Evolutionary conservation across 345 rosid species (phyloP), one percentile per base, ranked within the genome.

Genomic region (Sonneratia alba): DNA sequence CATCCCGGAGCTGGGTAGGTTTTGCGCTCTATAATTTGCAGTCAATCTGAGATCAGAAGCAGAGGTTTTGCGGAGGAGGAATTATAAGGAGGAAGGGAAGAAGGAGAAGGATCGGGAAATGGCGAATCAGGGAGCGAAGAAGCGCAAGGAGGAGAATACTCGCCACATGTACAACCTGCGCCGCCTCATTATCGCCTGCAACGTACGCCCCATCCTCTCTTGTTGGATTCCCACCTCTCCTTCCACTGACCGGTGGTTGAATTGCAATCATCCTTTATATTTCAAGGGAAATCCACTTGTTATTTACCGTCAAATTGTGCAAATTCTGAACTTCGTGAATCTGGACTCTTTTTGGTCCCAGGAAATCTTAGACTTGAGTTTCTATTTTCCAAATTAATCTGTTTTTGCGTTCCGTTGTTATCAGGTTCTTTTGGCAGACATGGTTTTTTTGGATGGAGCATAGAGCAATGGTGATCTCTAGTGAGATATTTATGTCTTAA

Each of bases 51-150:
- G 66, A 32, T 34, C 8, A 62, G 66, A 57, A n/a, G 63, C 27
- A 22, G 13, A 57, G 22, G 24, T 27, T 8, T 56, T 56, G 62
- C 45, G 45, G n/a, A 3, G 34, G 63, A 57, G 32, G 63, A 56
- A 47, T 15, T 19, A 53, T 4, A n/a, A 5, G 13, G 68, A 24
- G 22, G 45, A 42, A 4, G 43, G 34, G 68, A 66, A 34, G 19
- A 6, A 7, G 55, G 68, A 68, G n/a, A 27, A 76, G 45, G 56
- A 67, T 43, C 14, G 5, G 61, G 47, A 47, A 78, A 92, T 91
- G 96, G 98, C 94, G 72, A 93, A 93, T 86, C 93, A 94, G 80
- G 95, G 97, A 67, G 96, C 96, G 70, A 91, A 94, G 88, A 89
- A 91, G 85, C 91, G 93, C 0, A 91, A 82, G 84, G 97, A 91